Percentiles rank a stretch among this genome's conserved stretches.
phyloP scores from a whole-genome alignment of 495 filamentous ascomycete species.

The Talaromyces thailandensis region DNA sequence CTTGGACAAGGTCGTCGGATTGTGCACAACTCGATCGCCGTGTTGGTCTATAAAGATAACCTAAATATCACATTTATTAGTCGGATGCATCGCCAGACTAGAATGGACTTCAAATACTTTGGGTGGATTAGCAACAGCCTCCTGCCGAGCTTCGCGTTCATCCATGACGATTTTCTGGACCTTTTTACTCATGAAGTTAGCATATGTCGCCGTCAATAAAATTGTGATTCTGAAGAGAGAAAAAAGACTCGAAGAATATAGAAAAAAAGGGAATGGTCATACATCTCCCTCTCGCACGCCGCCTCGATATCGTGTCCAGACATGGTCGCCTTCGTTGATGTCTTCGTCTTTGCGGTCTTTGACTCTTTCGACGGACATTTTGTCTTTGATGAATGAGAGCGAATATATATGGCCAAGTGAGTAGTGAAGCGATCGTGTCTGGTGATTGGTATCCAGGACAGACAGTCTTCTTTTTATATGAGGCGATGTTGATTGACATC shows the following conservation, averaged over 20 bases:
- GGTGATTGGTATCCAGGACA: no score
- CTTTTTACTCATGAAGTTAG: slow-evolving; percentile 2
- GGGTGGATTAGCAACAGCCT: slow-evolving; percentile 13
- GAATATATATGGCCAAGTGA: no score
- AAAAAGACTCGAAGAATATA: no score
- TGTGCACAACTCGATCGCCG: slow-evolving; percentile 18
- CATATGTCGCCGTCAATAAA: neutral
- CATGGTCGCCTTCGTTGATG: slow-evolving; percentile 13
- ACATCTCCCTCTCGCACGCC: slow-evolving; percentile 17
- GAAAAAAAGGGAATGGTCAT: neutral
- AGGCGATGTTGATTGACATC: neutral
- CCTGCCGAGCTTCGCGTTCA: slow-evolving; percentile 9
- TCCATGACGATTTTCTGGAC: slow-evolving; percentile 15
- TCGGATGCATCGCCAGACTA: neutral
- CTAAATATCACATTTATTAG: slow-evolving; percentile 2
- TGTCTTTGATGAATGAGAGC: neutral
- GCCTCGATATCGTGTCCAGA: slow-evolving; percentile 12
- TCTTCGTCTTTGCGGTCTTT: slow-evolving; percentile 12
- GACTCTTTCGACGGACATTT: slow-evolving; percentile 11
- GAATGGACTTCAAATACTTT: slow-evolving; percentile 10
- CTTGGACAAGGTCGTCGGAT: slow-evolving; percentile 12
- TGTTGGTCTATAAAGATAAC: slow-evolving; percentile 22
- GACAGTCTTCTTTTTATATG: neutral
- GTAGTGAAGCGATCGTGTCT: no score
- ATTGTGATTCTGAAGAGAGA: neutral